Base-by-base conservation (phyloP, 257 asterid species). In the Striga asiatica region DNA sequence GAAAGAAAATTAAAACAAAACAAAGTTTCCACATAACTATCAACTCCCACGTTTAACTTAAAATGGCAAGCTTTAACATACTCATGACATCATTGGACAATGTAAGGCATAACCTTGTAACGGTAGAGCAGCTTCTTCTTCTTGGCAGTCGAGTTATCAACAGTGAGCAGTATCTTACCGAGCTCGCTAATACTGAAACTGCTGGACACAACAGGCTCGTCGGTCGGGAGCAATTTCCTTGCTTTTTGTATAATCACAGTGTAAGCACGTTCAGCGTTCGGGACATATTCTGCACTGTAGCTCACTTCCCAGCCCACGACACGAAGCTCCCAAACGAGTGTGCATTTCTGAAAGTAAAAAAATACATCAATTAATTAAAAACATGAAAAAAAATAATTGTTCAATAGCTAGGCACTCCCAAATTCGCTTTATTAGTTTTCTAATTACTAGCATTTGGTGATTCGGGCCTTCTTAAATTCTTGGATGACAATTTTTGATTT, bases 241-340 rank as follows among this genome's bases (percentile, higher is more conserved):
- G 81, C 62, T 76, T 89, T 89, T 39, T 89, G 84, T 52, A 89
- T 78, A 60, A 85, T 76, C 9, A 89, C 72, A 1, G 86, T 83
- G 68, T 89, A 89, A 27, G 65, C 76, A 22, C 75, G 71, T 11
- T 69, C 75, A 3, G 68, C 54, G 8, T 74, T 76, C 13, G 96
- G 97, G 29, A 83, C 81, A 9, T 41, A 85, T 56, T 89, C 97
- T 0, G 97, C 88, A 27, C 94, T 69, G 69, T 85, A 89, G 70
- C 77, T 85, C 70, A 83, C 96, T 52, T 83, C 97, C 97, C 97
- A 85, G 25, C 97, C 94, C 27, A 89, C 83, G 1, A 85, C 97
- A 13, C 97, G 80, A 25, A 85, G 77, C 87, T 89, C 97, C 97
- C 97, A 89, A 13, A 81, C 77, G 7, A 89, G 75, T 28, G 61